Evolutionary conservation across 257 asterid species (phyloP).

Genomic region (Solanum etuberosum): DNA sequence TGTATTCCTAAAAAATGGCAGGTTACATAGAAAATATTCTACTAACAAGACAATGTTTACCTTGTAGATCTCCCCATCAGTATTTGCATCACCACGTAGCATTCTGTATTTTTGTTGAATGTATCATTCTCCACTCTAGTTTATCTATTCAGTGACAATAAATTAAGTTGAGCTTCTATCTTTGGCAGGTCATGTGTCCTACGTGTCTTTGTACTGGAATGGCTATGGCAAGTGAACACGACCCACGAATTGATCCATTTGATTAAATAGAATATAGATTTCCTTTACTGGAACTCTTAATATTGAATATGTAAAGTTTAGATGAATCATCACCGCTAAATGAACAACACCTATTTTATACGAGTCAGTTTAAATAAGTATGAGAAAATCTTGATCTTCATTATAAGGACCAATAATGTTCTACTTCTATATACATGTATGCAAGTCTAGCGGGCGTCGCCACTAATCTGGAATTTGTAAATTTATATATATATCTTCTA

Average conservation of each 20-base stretch:
- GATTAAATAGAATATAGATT: constrained; percentile 20
- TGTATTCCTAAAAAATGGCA: neutral
- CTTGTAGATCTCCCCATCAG: neutral
- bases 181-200: constrained; percentile 88
- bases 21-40: neutral
- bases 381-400: neutral
- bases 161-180: neutral
- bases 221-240: constrained; percentile 98
- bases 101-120: neutral
- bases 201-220: constrained; percentile 96
- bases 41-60: neutral
- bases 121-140: neutral
- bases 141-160: neutral
- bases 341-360: neutral
- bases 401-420: neutral
- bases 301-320: neutral
- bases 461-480: neutral
- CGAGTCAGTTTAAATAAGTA: neutral
- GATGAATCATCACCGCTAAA: neutral
- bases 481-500: neutral
- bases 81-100: neutral
- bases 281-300: neutral
- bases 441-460: neutral
- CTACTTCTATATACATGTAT: neutral
- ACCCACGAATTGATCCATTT: constrained; percentile 85